Base-by-base conservation (phyloP, 2,329 filamentous ascomycete species). In the Colletotrichum simmondsii region DNA sequence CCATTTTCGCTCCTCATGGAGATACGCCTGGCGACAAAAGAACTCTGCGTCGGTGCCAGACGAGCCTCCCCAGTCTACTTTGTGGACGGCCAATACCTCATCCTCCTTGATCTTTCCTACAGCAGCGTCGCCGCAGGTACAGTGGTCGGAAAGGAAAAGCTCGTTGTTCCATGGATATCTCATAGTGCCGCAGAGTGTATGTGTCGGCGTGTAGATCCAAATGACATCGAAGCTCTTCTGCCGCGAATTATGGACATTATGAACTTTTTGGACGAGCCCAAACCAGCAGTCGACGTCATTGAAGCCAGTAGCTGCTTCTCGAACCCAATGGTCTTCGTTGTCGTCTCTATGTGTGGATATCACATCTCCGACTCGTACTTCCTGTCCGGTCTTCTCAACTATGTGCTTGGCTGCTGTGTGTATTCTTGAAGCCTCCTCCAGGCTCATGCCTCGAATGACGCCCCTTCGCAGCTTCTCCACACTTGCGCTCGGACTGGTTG, bases 61-160 rank as follows among this genome's bases (percentile, higher is more conserved):
- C 1, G 81, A 80, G 0, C 86, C 86, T 7, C 90, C 89, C 81
- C 90, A 92, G 73, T 89, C 85, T 0, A 95, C 87, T 0, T 85
- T 75, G 53, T 93, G 88, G 1, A 88, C 88, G 0, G 85, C 86
- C 0, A 90, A 77, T 0, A 95, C 84, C 42, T 94, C 87, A 0
- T 87, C 80, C 1, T 87, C 85, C 0, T 84, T 75, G 3, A 94
- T 84, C 32, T 86, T 85, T 0, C 82, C 71, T 0, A 69, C 71
- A 0, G 56, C 59, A 10, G 75, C 78, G 22, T 88, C 84, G 0
- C 83, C 79, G 74, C 94, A 97, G 1, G 92, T 93, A 81, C 94
- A 96, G 71, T 95, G 91, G 63, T 95, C 90, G 0, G 92, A 94
- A 0, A 96, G 81, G 74, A 97, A 97, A 0, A 97, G 81, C 80